Evolutionary conservation across 257 asterid species (phyloP).

Genomic region (Solanum pimpinellifolium): DNA sequence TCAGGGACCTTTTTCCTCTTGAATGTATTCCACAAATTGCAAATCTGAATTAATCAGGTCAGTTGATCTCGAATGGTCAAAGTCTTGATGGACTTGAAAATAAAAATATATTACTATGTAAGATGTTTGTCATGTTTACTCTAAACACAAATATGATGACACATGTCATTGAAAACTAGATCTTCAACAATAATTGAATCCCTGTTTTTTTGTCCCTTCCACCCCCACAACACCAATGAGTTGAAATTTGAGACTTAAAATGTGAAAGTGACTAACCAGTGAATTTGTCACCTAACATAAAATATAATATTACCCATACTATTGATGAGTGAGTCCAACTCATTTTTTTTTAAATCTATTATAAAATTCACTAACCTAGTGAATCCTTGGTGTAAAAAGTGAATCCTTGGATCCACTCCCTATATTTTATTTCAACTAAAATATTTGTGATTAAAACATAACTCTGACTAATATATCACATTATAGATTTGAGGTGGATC

Average conservation of each 20-base stretch:
- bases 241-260: not conserved
- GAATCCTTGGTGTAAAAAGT: not conserved
- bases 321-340: not conserved
- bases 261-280: not conserved
- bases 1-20: not conserved
- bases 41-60: not conserved
- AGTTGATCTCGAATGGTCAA: not conserved
- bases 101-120: not conserved
- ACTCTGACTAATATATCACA: not conserved
- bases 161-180: not conserved
- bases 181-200: not conserved
- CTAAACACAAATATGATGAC: not conserved
- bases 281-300: not conserved
- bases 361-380: not conserved
- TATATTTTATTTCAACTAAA: not conserved
- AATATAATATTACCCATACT: not conserved
- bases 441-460: not conserved
- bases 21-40: not conserved
- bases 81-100: not conserved
- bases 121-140: not conserved
- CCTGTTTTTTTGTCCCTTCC: not conserved
- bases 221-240: not conserved
- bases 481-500: not conserved
- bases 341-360: not conserved
- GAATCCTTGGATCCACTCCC: not conserved